Evolutionary conservation across 208 protist species (phyloP), one percentile per base, ranked within the genome.

Genomic region (Strigomonas culicis): DNA sequence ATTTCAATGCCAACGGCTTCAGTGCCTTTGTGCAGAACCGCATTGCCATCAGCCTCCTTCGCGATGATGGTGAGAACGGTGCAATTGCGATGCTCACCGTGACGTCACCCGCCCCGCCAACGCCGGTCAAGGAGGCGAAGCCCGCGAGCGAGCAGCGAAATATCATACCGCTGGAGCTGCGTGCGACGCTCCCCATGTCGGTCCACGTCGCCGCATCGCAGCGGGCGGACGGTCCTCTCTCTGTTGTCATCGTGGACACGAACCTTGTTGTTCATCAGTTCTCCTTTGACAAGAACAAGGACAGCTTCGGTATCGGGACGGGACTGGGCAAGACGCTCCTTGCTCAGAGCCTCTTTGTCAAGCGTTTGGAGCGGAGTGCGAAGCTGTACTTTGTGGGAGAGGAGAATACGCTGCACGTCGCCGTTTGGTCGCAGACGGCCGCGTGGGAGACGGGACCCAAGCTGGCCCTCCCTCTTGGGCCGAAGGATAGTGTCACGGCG

Each of bases 61-160:
- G 56, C 25, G 28, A 53, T 32, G 30, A 61, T 22, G 66, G 58
- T 8, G 58, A 52, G 17, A 52, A 27, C 24, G 68, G 68, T 39
- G 60, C 59, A 1, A 44, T 66, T 32, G 51, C 52, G 27, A 21
- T 67, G 4, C 2, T 73, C 22, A 24, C 44, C 2, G 8, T 62
- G 17, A 4, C 25, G 1, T 21, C 28, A 31, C 15, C 47, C 15
- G 7, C 53, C 4, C 21, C 58, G 1, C 31, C 30, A 43, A 19
- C 28, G 27, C 19, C 28, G 21, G 51, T 59, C 11, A n/a, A n/a
- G n/a, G n/a, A n/a, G n/a, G n/a, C n/a, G n/a, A n/a, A n/a, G n/a
- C n/a, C n/a, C n/a, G n/a, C n/a, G n/a, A n/a, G n/a, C n/a, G n/a
- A n/a, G n/a, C n/a, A n/a, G n/a, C n/a, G n/a, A n/a, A n/a, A n/a